A percentile compares a stretch with the other conserved stretches of the same genome.
phyloP scores from a whole-genome alignment of 2,329 filamentous ascomycete species.

The Aureobasidium subglaciale region DNA sequence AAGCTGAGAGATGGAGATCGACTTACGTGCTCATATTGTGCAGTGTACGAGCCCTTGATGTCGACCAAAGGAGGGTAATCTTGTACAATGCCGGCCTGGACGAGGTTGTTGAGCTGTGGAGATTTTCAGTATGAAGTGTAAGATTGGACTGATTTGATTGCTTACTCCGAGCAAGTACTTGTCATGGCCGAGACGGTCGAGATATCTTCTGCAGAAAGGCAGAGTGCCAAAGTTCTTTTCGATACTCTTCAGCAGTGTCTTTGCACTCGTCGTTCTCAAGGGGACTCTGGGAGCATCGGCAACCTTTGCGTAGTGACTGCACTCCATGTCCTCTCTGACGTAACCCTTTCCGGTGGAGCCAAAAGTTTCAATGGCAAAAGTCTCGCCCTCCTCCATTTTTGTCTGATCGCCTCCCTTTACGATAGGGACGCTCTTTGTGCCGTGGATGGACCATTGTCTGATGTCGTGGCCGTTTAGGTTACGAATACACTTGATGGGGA shows the following conservation, averaged over 20 bases:
- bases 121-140: slow-evolving; percentile 2
- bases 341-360: slow-evolving; percentile 48
- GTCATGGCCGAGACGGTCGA: slow-evolving; percentile 56
- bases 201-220: slow-evolving; percentile 55
- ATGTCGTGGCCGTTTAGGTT: slow-evolving; percentile 52
- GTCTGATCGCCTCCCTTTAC: slow-evolving; percentile 43
- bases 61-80: slow-evolving; percentile 52
- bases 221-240: slow-evolving; percentile 56
- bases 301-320: slow-evolving; percentile 31
- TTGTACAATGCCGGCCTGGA: slow-evolving; percentile 52
- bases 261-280: slow-evolving; percentile 45
- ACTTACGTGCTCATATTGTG: slow-evolving; percentile 56
- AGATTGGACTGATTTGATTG: neutral
- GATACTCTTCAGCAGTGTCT: slow-evolving; percentile 51
- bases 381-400: slow-evolving; percentile 53
- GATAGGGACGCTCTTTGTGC: slow-evolving; percentile 50
- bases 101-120: slow-evolving; percentile 50
- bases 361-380: slow-evolving; percentile 54
- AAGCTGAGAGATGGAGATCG: neutral
- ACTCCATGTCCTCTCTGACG: slow-evolving; percentile 40
- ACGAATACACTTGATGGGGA: slow-evolving; percentile 49
- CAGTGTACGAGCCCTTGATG: slow-evolving; percentile 53
- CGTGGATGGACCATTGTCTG: slow-evolving; percentile 48
- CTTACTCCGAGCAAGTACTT: slow-evolving; percentile 52
- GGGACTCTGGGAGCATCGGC: slow-evolving; percentile 32